Percentiles rank a stretch among this genome's conserved stretches.
These are phyloP conservation scores for Aureobasidium sp. DNA, from an alignment of 2,329 filamentous ascomycete species.

Conservation along the genomic window DNA sequence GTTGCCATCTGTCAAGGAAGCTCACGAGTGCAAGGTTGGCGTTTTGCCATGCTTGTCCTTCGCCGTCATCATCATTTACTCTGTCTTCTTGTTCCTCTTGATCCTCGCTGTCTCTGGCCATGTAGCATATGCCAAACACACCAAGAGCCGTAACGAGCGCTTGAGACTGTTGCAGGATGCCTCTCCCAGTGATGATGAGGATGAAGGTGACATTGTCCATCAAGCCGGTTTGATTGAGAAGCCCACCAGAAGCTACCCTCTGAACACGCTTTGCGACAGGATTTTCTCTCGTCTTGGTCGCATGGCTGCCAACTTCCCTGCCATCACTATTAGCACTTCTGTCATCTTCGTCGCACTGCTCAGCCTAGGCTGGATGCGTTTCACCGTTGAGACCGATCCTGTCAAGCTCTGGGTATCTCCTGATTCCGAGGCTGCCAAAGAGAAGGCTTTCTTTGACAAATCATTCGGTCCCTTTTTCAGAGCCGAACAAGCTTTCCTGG, in stretches of 20 bases:
- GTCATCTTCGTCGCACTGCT: constrained; percentile 70
- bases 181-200: constrained; percentile 81
- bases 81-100: constrained; percentile 62
- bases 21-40: constrained; percentile 72
- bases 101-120: constrained; percentile 63
- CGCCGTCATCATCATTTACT: constrained; percentile 80
- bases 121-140: constrained; percentile 66
- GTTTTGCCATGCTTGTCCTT: constrained; percentile 90
- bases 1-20: constrained; percentile 66
- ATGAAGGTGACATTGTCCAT: constrained; percentile 78
- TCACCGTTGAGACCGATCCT: constrained; percentile 83
- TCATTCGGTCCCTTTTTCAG: constrained; percentile 96
- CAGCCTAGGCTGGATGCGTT: constrained; percentile 81
- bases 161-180: constrained; percentile 82
- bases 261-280: constrained; percentile 76
- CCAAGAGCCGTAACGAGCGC: constrained; percentile 68
- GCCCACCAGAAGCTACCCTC: constrained; percentile 68
- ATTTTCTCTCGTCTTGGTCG: constrained; percentile 76
- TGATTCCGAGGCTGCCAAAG: constrained; percentile 78
- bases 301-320: constrained; percentile 74
- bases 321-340: constrained; percentile 69
- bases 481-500: constrained; percentile 84
- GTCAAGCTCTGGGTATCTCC: constrained; percentile 96
- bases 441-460: constrained; percentile 88
- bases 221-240: constrained; percentile 71